Base-by-base conservation (phyloP, 108 stramenopile genomes). In the Discostella stelligeroides region DNA sequence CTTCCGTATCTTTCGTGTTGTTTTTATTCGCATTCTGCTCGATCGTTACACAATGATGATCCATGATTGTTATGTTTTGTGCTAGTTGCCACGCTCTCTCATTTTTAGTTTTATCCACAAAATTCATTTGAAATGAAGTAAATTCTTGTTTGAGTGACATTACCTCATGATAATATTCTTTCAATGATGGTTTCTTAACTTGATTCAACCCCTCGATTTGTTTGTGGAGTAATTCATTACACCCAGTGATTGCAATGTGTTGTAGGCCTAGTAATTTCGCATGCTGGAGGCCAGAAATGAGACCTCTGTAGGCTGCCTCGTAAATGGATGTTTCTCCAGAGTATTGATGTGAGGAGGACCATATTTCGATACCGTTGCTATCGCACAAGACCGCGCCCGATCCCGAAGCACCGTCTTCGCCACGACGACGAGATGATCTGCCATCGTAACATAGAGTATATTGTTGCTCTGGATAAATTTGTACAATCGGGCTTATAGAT, bases 381-480 rank as follows among this genome's bases (percentile, higher is more conserved):
- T 85, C 83, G 61, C 82, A 93, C 34, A 90, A 25, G 5, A 86
- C 92, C 83, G 84, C 85, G 25, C 92, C 92, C 6, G 80, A 72
- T 12, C 92, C 92, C 1, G 87, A 77, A 27, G 68, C 49, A 0
- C 87, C 86, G 13, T 81, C 82, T 53, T 87, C 85, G 10, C 54
- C 43, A 34, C 42, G 41, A 58, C 58, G 41, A 42, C 90, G 83
- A 18, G 89, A 69, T 2, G 89, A 80, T 14, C 90, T 90, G 24
- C 93, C 93, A 67, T 92, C 93, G 51, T 88, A 79, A 20, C 65
- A 29, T 20, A 79, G 45, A 14, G 66, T 66, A 43, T 79, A 79
- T 2, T 49, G 38, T 67, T 68, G 60, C 18, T 75, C 66, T 1
- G 73, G 66, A 11, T 46, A 63, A 42, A 72, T 56, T 72, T 64